Conservation (phyloP, 2,329 filamentous ascomycete genomes). For the Pezicula carpinea region DNA sequence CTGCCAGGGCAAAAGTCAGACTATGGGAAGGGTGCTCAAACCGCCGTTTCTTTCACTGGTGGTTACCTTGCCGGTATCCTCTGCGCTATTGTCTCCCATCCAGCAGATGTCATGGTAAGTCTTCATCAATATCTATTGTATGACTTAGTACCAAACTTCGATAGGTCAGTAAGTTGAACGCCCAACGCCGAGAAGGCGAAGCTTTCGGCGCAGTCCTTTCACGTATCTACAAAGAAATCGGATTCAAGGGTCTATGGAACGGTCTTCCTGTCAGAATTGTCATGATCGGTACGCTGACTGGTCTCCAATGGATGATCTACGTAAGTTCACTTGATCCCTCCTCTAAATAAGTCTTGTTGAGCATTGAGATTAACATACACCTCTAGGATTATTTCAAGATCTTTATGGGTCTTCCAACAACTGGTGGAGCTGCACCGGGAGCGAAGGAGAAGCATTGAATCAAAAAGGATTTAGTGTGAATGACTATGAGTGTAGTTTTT, state of each 20-base stretch:
- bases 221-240: slow-evolving; percentile 82
- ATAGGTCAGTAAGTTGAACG: slow-evolving; percentile 71
- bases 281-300: slow-evolving; percentile 64
- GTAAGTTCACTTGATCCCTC: slow-evolving; percentile 35
- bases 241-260: slow-evolving; percentile 87
- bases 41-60: slow-evolving; percentile 75
- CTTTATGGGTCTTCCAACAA: slow-evolving; percentile 82
- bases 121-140: neutral
- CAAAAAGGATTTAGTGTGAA: no score
- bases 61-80: slow-evolving; percentile 87
- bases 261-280: slow-evolving; percentile 81
- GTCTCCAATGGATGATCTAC: slow-evolving; percentile 92
- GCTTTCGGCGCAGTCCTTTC: slow-evolving; percentile 70
- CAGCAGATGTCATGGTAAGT: slow-evolving; percentile 78
- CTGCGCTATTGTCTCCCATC: slow-evolving; percentile 77
- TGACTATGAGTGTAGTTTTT: no score
- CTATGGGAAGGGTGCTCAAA: slow-evolving; percentile 78
- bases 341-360: slow-evolving; percentile 25
- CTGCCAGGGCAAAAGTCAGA: slow-evolving; percentile 74
- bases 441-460: slow-evolving; percentile 18
- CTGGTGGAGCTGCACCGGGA: slow-evolving; percentile 49
- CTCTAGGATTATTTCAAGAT: slow-evolving; percentile 81
- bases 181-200: slow-evolving; percentile 71
- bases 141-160: neutral
- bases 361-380: slow-evolving; percentile 2